Percentiles rank a stretch among this genome's conserved stretches.
phyloP scores from a whole-genome alignment of 306 rosid species.

The Rubus idaeus region DNA sequence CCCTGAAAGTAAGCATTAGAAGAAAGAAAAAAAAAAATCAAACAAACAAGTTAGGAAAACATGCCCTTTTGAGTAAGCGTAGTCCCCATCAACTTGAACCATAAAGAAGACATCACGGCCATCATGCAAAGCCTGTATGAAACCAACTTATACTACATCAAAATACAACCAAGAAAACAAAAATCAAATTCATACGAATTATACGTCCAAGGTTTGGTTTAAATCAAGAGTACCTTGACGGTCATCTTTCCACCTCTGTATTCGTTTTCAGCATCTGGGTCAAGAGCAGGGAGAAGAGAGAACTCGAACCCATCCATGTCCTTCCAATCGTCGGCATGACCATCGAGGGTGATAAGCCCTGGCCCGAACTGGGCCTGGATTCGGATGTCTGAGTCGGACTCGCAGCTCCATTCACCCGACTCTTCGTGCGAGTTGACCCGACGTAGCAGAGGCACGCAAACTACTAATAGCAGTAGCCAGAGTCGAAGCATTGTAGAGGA shows the following conservation, averaged over 20 bases:
- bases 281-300: slow-evolving; percentile 83
- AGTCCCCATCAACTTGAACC: slow-evolving; percentile 76
- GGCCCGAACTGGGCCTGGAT: slow-evolving; percentile 60
- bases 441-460: slow-evolving; percentile 30
- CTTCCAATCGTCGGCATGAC: slow-evolving; percentile 90
- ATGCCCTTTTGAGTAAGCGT: slow-evolving; percentile 78
- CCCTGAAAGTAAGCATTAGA: not conserved
- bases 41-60: slow-evolving; percentile 10
- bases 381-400: slow-evolving; percentile 62
- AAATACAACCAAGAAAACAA: not conserved
- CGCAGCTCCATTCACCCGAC: slow-evolving; percentile 81
- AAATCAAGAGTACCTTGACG: slow-evolving; percentile 55
- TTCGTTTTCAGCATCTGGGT: slow-evolving; percentile 70
- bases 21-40: not conserved
- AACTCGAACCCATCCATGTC: slow-evolving; percentile 74
- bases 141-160: not conserved
- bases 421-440: slow-evolving; percentile 70
- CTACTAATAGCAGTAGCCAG: slow-evolving; percentile 28
- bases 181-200: not conserved
- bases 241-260: slow-evolving; percentile 75
- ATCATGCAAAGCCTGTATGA: slow-evolving; percentile 82
- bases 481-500: slow-evolving; percentile 43
- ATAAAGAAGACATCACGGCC: slow-evolving; percentile 81
- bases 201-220: not conserved
- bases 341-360: slow-evolving; percentile 78